Conservation (phyloP, 768 basidiomycete species). For the Boletus speciosus region DNA sequence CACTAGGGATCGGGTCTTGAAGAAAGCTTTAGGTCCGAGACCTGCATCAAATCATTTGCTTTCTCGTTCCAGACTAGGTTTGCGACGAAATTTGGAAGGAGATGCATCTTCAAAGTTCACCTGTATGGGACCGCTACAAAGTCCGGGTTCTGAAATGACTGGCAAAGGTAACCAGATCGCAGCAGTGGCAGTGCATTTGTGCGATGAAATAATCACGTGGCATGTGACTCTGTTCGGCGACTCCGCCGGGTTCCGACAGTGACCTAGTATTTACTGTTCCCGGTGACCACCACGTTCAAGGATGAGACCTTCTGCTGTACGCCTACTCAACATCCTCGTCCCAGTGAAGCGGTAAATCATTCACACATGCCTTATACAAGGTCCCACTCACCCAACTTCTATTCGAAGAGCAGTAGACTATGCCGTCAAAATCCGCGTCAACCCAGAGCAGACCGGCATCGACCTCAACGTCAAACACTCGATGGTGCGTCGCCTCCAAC, state of each 20-base stretch:
- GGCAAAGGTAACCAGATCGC: too few species aligned
- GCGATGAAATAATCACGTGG: neutral
- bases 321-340: constrained; percentile 85
- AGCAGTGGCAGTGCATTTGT: too few species aligned
- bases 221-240: neutral
- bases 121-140: too few species aligned
- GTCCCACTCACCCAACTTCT: constrained; percentile 1
- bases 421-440: constrained; percentile 97
- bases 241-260: constrained; percentile 14
- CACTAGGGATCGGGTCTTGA: too few species aligned
- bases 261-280: neutral
- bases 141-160: too few species aligned
- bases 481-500: constrained; percentile 60
- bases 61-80: too few species aligned
- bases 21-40: too few species aligned
- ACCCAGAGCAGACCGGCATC: constrained; percentile 90
- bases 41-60: too few species aligned
- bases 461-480: constrained; percentile 98
- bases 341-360: constrained; percentile 77
- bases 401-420: constrained; percentile 81
- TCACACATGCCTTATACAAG: neutral
- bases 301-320: constrained; percentile 74
- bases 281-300: constrained; percentile 13
- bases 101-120: too few species aligned
- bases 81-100: too few species aligned